A percentile compares a stretch with the other conserved stretches of the same genome.
These are phyloP conservation scores for Fistulifera pelliculosa DNA, from an alignment of 108 stramenopile species.

Conservation along the genomic window DNA sequence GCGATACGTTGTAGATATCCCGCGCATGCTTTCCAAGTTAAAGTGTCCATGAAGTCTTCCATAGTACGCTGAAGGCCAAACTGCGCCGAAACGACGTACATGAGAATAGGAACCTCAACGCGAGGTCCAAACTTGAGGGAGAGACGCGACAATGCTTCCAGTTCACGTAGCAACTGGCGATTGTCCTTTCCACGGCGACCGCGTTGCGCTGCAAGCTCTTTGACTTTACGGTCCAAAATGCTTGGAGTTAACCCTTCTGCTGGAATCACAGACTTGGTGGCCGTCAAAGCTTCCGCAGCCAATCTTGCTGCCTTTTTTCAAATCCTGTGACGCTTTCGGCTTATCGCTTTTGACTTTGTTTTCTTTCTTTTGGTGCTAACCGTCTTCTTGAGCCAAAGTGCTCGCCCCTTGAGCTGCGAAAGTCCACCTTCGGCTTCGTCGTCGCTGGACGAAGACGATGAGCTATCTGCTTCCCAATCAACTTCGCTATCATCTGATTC, in stretches of 20 bases:
- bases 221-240: conserved; percentile 59
- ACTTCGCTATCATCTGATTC: conserved; percentile 37
- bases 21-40: conserved; percentile 88
- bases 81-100: conserved; percentile 90
- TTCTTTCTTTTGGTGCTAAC: conserved; percentile 68
- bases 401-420: conserved; percentile 88
- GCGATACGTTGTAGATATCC: conserved; percentile 71
- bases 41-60: conserved; percentile 94
- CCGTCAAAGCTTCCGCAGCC: conserved; percentile 30
- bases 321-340: conserved; percentile 24
- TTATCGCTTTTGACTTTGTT: conserved; percentile 53
- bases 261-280: conserved; percentile 50
- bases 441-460: conserved; percentile 26
- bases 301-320: conserved; percentile 28
- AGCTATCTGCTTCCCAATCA: conserved; percentile 41
- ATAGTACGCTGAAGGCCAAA: conserved; percentile 91
- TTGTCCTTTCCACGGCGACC: conserved; percentile 85
- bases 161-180: conserved; percentile 64
- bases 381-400: conserved; percentile 90
- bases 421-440: conserved; percentile 57
- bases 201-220: conserved; percentile 80
- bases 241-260: conserved; percentile 62
- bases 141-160: conserved; percentile 78
- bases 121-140: conserved; percentile 78
- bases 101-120: conserved; percentile 89